Percentiles rank a stretch among this genome's conserved stretches.
Conservation (phyloP, 441 rosid genomes). For the Cnidoscolus chayamansa region DNA sequence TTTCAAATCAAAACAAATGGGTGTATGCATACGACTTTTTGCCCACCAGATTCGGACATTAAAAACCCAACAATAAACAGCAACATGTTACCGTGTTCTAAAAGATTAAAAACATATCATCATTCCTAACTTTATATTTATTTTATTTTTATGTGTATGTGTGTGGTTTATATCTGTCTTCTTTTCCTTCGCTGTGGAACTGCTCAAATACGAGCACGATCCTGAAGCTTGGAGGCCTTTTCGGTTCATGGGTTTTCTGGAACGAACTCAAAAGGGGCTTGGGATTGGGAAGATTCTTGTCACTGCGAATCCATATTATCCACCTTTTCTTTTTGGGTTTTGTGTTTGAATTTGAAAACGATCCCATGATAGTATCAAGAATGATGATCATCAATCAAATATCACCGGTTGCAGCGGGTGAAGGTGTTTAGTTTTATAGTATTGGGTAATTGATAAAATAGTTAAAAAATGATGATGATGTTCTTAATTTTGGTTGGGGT, state of each 20-base stretch:
- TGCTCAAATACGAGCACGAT: too few species aligned
- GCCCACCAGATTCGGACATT: conserved; percentile 25
- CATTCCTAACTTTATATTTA: neutral
- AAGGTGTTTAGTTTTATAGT: too few species aligned
- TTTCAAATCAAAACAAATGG: conserved; percentile 19
- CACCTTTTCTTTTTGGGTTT: neutral
- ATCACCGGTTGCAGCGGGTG: too few species aligned
- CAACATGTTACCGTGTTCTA: conserved; percentile 25
- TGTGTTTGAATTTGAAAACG: neutral
- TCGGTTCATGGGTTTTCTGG: conserved; percentile 30
- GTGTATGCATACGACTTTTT: conserved; percentile 8
- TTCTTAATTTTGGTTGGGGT: too few species aligned
- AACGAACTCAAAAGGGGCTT: neutral
- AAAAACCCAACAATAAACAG: conserved; percentile 22
- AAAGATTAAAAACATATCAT: neutral
- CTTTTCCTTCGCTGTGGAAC: too few species aligned
- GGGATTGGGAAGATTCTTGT: conserved; percentile 18
- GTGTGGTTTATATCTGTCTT: neutral
- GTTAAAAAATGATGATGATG: too few species aligned
- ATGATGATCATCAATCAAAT: neutral
- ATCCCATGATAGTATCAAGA: neutral
- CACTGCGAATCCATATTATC: neutral
- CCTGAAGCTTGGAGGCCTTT: neutral
- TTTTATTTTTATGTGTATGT: neutral
- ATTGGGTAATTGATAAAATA: too few species aligned